Conservation (phyloP, 371 early-diverging fungal genomes). For the Syncephalis plumigaleata region DNA sequence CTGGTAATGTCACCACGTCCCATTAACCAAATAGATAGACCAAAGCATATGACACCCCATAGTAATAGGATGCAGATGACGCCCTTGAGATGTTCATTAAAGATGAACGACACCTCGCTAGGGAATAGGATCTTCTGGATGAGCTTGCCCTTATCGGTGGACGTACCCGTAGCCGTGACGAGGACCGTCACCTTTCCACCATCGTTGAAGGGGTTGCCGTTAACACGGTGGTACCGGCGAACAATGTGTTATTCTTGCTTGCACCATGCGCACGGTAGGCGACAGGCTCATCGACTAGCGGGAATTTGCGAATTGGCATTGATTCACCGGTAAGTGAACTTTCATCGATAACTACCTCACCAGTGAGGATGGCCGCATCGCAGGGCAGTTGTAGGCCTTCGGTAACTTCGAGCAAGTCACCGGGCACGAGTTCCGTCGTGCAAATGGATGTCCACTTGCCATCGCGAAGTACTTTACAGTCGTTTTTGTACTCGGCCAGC, state of each 20-base stretch:
- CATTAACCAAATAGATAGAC: slow-evolving; percentile 34
- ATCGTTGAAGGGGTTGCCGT: slow-evolving; percentile 5
- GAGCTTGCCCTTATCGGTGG: slow-evolving; percentile 63
- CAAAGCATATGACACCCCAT: slow-evolving; percentile 38
- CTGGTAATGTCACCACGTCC: slow-evolving; percentile 28
- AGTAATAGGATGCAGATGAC: slow-evolving; percentile 36
- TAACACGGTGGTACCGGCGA: slow-evolving; percentile 24
- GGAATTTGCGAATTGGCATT: slow-evolving; percentile 44
- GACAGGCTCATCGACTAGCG: slow-evolving; percentile 21
- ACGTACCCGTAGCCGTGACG: slow-evolving; percentile 55
- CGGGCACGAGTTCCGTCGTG: slow-evolving; percentile 37
- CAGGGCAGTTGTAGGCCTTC: slow-evolving; percentile 23
- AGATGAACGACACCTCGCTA: slow-evolving; percentile 43
- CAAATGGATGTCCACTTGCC: slow-evolving; percentile 25
- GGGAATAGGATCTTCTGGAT: slow-evolving; percentile 67
- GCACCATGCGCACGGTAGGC: slow-evolving; percentile 9
- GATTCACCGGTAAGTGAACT: slow-evolving; percentile 76
- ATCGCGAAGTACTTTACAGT: slow-evolving; percentile 39
- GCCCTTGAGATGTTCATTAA: slow-evolving; percentile 50
- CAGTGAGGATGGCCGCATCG: slow-evolving; percentile 45
- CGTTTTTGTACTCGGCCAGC: slow-evolving; percentile 41
- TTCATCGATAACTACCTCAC: slow-evolving; percentile 44
- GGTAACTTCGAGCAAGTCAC: slow-evolving; percentile 26
- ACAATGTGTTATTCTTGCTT: slow-evolving; percentile 21
- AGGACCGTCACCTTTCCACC: slow-evolving; percentile 19